phyloP scores from a whole-genome alignment of 2,329 filamentous ascomycete genomes.

The Claviceps africana region DNA sequence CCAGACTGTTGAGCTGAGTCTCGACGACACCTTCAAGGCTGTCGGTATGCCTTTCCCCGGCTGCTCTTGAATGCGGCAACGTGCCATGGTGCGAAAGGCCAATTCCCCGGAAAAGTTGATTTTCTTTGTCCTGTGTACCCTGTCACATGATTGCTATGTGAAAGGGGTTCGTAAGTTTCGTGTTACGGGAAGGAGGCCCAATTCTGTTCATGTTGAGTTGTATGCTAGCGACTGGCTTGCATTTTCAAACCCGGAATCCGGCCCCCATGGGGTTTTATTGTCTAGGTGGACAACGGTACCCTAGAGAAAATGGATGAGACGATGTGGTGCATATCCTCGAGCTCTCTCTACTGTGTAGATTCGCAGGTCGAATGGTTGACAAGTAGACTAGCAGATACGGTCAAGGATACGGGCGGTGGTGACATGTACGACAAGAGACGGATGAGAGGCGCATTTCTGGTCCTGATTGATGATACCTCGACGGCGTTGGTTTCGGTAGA shows the following conservation, averaged over 20 bases:
- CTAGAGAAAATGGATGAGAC: neutral
- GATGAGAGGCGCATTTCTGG: slow-evolving; percentile 9
- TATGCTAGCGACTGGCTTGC: neutral
- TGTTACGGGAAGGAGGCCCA: too few species aligned
- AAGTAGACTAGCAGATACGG: neutral
- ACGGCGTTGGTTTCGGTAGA: slow-evolving; percentile 10
- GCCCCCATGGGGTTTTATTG: neutral
- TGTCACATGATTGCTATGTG: neutral
- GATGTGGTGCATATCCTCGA: neutral
- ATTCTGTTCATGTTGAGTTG: neutral
- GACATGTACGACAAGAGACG: neutral
- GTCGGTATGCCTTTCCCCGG: slow-evolving; percentile 4
- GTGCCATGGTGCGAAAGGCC: too few species aligned
- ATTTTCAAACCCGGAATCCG: too few species aligned
- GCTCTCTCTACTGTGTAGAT: neutral
- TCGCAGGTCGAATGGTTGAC: slow-evolving; percentile 3
- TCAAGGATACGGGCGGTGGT: neutral
- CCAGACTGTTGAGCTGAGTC: slow-evolving; percentile 38
- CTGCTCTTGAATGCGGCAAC: slow-evolving; percentile 2
- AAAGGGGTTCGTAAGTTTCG: too few species aligned
- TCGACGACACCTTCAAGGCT: slow-evolving; percentile 27
- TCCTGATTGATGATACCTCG: slow-evolving; percentile 19
- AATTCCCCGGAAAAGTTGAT: neutral
- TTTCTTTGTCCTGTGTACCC: too few species aligned
- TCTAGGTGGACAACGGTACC: neutral